phyloP scores from a whole-genome alignment of 2,329 filamentous ascomycete species.

The Rhynchosporium agropyri region DNA sequence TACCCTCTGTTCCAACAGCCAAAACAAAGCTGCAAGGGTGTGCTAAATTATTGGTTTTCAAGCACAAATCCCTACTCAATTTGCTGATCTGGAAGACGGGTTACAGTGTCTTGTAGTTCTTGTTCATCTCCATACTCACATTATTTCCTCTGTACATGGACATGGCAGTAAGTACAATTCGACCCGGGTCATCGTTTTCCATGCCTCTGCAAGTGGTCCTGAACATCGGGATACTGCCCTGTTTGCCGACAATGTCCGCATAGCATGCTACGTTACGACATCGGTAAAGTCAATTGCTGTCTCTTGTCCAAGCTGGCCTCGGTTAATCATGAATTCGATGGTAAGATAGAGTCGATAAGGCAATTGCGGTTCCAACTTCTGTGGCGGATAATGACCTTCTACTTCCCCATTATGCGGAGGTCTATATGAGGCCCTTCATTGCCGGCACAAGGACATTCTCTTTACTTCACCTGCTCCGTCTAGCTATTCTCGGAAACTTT shows the following conservation, averaged over 20 bases:
- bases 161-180: too few species aligned
- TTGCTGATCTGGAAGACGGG: not conserved
- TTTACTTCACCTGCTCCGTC: not conserved
- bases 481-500: not conserved
- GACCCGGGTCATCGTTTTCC: too few species aligned
- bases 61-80: not conserved
- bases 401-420: not conserved
- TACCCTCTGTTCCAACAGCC: not conserved
- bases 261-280: slow-evolving; percentile 9
- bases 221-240: too few species aligned
- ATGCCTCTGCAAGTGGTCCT: too few species aligned
- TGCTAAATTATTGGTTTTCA: not conserved
- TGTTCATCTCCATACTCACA: slow-evolving; percentile 10
- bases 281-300: not conserved
- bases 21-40: not conserved
- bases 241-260: not conserved
- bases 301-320: not conserved
- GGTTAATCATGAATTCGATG: not conserved
- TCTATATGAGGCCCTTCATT: slow-evolving; percentile 14
- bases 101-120: not conserved
- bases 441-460: not conserved
- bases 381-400: not conserved
- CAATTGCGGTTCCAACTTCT: not conserved
- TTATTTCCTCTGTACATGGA: too few species aligned
- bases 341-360: not conserved